A percentile compares a stretch with the other conserved stretches of the same genome.
These are phyloP conservation scores for Kluyveromyces aestuarii DNA, from an alignment of 805 yeast species.

Conservation along the genomic window DNA sequence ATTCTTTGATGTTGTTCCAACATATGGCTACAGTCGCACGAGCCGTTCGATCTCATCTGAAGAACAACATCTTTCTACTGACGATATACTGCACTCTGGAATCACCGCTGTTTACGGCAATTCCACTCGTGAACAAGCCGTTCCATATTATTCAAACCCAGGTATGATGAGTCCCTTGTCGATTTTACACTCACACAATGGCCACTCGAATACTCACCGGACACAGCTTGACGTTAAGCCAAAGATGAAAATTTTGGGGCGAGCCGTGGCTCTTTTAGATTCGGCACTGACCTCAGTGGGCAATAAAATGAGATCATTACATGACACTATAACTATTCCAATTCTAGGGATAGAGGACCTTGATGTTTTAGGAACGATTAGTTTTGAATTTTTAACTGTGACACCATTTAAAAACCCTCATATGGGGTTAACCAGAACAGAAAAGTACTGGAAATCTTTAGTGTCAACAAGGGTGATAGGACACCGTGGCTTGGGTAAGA, in stretches of 20 bases:
- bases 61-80: too few species aligned
- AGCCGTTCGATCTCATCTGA: neutral
- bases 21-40: conserved; percentile 44
- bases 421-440: conserved; percentile 23
- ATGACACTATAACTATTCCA: conserved; percentile 61
- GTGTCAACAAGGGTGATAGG: conserved; percentile 90
- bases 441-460: conserved; percentile 85
- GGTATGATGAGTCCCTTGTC: conserved; percentile 1
- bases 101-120: neutral
- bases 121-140: neutral
- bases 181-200: conserved; percentile 3
- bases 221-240: conserved; percentile 13
- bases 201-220: conserved; percentile 11
- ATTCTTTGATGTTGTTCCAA: conserved; percentile 82
- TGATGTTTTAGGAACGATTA: conserved; percentile 67
- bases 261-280: conserved; percentile 71
- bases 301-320: conserved; percentile 52
- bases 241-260: conserved; percentile 47
- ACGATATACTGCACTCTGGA: neutral
- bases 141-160: neutral
- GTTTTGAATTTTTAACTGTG: conserved; percentile 65
- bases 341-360: conserved; percentile 63
- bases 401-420: conserved; percentile 47
- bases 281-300: conserved; percentile 62
- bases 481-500: conserved; percentile 91